These are phyloP conservation scores for Clitocybe nebularis DNA, from an alignment of 1,284 basidiomycete species.

Conservation along the genomic window DNA sequence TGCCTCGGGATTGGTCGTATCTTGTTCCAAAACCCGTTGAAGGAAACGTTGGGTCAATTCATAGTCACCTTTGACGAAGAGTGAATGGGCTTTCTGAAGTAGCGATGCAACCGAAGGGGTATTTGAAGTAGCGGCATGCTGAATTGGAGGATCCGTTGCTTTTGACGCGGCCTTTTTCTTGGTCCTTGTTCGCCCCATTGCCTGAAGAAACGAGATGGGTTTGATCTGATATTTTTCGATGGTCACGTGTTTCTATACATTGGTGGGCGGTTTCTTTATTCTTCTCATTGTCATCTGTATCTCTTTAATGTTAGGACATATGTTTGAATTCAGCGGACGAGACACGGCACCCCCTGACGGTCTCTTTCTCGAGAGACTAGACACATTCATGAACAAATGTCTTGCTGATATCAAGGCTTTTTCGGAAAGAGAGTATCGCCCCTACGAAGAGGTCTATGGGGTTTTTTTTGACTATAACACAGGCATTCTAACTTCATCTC, in stretches of 20 bases:
- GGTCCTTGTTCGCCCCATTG: conserved; percentile 64
- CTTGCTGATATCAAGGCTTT: conserved; percentile 55
- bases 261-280: neutral
- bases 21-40: conserved; percentile 63
- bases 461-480: conserved; percentile 12
- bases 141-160: conserved; percentile 25
- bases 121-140: conserved; percentile 21
- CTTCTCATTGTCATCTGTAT: neutral
- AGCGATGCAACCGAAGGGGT: conserved; percentile 47
- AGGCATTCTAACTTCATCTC: conserved; percentile 14
- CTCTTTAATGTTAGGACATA: neutral
- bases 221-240: conserved; percentile 17
- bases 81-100: conserved; percentile 70
- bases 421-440: conserved; percentile 49
- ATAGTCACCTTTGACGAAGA: conserved; percentile 83
- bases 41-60: conserved; percentile 76
- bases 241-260: conserved; percentile 22
- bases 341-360: conserved; percentile 32
- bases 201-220: conserved; percentile 14
- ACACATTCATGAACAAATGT: conserved; percentile 55
- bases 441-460: conserved; percentile 55
- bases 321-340: conserved; percentile 25
- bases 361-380: conserved; percentile 57
- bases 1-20: conserved; percentile 65
- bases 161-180: conserved; percentile 48